These are phyloP conservation scores for Cenchrus purpureus DNA, from an alignment of 176 grass and related monocot species.

Conservation along the genomic window DNA sequence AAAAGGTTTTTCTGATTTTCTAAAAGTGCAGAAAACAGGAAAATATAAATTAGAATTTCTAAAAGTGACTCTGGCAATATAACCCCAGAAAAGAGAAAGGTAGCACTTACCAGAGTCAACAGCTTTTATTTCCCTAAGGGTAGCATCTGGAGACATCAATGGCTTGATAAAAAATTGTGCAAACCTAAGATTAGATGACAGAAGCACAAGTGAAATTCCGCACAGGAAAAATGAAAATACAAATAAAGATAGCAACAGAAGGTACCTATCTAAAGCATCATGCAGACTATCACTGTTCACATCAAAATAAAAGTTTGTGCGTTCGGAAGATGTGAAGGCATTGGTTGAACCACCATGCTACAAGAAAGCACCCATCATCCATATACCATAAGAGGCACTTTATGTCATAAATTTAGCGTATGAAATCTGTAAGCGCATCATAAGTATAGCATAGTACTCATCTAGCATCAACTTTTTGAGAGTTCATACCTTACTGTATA, in stretches of 20 bases:
- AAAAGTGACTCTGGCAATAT: conserved; percentile 20
- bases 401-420: conserved; percentile 9
- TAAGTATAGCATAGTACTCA: neutral
- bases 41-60: conserved; percentile 14
- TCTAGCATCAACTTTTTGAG: neutral
- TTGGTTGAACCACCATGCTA: conserved; percentile 97
- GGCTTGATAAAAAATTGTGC: conserved; percentile 97
- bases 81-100: conserved; percentile 32
- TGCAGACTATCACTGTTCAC: conserved; percentile 82
- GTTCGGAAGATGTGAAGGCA: conserved; percentile 79
- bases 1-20: conserved; percentile 98
- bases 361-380: conserved; percentile 43
- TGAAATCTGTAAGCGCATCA: conserved; percentile 2
- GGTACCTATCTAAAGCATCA: conserved; percentile 91
- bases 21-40: conserved; percentile 16
- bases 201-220: conserved; percentile 36
- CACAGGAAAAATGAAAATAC: conserved; percentile 34
- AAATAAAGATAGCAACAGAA: conserved; percentile 1
- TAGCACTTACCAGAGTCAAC: conserved; percentile 83
- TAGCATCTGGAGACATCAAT: conserved; percentile 93
- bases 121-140: conserved; percentile 95
- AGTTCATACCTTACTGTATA: neutral
- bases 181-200: conserved; percentile 64
- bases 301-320: conserved; percentile 94
- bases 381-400: conserved; percentile 12